Conservation (phyloP, 2,329 filamentous ascomycete genomes). For the Xylaria sp. region DNA sequence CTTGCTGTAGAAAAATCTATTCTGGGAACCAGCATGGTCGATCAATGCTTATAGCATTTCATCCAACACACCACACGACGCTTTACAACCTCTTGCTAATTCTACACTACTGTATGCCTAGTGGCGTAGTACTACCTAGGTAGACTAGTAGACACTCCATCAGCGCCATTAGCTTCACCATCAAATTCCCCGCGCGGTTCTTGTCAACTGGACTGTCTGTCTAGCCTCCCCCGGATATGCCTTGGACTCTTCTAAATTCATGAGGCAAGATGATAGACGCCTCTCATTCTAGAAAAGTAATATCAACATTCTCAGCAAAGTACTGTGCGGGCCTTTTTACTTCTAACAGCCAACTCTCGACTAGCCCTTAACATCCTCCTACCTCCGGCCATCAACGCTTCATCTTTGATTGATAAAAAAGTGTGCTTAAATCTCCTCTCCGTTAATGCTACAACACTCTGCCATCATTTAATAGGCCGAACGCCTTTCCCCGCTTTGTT, state of each 20-base stretch:
- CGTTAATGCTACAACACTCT: not conserved
- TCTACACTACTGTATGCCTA: not conserved
- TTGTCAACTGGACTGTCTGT: too few species aligned
- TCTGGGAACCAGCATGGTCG: not conserved
- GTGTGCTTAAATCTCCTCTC: not conserved
- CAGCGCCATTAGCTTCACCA: too few species aligned
- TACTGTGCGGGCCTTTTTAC: not conserved
- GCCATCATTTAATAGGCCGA: not conserved
- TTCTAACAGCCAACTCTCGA: not conserved
- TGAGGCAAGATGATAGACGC: too few species aligned
- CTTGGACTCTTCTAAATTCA: too few species aligned
- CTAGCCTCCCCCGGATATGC: too few species aligned
- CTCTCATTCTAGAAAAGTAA: not conserved
- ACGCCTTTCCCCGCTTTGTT: not conserved
- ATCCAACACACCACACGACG: not conserved
- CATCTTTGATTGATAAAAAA: not conserved
- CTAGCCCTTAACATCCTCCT: not conserved
- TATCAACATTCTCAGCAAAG: not conserved
- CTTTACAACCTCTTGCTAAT: not conserved
- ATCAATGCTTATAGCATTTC: not conserved
- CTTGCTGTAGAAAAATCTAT: slow-evolving; percentile 14
- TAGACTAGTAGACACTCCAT: too few species aligned
- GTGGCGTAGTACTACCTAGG: too few species aligned
- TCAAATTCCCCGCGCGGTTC: too few species aligned
- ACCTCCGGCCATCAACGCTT: not conserved